Evolutionary conservation across 345 rosid genomes (phyloP), one percentile per base, ranked within the genome.

Genomic region (Hibiscus tridactylites): DNA sequence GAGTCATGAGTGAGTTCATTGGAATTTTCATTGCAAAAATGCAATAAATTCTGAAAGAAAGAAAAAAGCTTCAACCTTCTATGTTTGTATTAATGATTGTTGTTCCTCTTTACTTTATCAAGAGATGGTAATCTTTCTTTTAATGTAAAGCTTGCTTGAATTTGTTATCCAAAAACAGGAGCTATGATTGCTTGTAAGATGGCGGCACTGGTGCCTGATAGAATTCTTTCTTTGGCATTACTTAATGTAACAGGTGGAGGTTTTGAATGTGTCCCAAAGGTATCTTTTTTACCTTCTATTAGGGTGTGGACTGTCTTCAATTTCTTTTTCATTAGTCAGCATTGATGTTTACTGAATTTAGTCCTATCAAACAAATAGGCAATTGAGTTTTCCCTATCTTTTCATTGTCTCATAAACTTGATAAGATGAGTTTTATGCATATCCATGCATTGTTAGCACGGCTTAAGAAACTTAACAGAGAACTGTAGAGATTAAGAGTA

Each of bases 201-300:
- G 81, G 97, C 97, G 66, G 93, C 96, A 67, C 77, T 88, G 88
- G 97, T 78, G 68, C 99, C 99, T 0, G 77, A 82, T 13, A 85
- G 99, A 74, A 82, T 95, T 78, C 76, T 87, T 57, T 92, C 99
- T 50, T 74, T 95, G 76, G 99, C 98, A 1, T 79, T 95, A 63
- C 92, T 95, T 67, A 95, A 91, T 74, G 99, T 92, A 7, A 95
- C 99, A 2, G 99, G 99, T 67, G 99, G 99, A 63, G 99, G 99
- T 61, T 92, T 87, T 53, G 82, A 95, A 76, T 92, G 99, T 79
- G 81, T 88, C 50, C 99, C 99, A 0, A 92, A 87, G 99, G 99
- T 92, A 95, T 66, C 68, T 56, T 47, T 9, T 54, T 58, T n/a
- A 56, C 46, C 56, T 46, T 44, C 17, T 65, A 13, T 39, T 46